These are phyloP conservation scores for Bonia amplexicaulis DNA, from an alignment of 176 grass and related monocot genomes.

Conservation along the genomic window DNA sequence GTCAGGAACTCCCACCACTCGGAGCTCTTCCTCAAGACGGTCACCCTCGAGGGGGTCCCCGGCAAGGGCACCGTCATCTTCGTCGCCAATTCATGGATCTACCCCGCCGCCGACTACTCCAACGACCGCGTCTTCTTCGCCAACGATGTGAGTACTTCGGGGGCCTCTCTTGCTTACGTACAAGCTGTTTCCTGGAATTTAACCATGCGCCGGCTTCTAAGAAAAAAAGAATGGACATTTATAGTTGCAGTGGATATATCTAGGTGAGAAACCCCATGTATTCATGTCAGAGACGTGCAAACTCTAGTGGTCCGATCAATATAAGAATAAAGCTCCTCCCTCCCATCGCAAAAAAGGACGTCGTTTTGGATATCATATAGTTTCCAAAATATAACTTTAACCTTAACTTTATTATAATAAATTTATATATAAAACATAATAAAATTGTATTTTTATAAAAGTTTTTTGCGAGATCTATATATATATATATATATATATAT, in stretches of 20 bases:
- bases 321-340: too few relatives aligned
- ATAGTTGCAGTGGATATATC: not conserved
- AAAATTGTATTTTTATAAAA: too few relatives aligned
- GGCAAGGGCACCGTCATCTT: conserved; percentile 63
- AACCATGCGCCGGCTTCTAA: not conserved
- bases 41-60: conserved; percentile 68
- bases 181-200: not conserved
- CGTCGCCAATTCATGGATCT: conserved; percentile 87
- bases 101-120: conserved; percentile 18
- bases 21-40: conserved; percentile 66
- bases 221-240: not conserved
- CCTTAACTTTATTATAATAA: too few relatives aligned
- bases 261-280: too few relatives aligned
- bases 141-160: conserved; percentile 51
- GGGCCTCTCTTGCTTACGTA: not conserved
- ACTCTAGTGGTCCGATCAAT: too few relatives aligned
- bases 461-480: too few relatives aligned
- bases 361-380: too few relatives aligned
- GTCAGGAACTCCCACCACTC: conserved; percentile 53
- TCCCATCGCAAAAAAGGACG: too few relatives aligned
- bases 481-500: too few relatives aligned
- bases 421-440: too few relatives aligned
- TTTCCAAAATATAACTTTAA: too few relatives aligned
- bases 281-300: too few relatives aligned
- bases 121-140: conserved; percentile 81